These are phyloP conservation scores for Striga asiatica DNA, from an alignment of 257 asterid species.

Conservation along the genomic window DNA sequence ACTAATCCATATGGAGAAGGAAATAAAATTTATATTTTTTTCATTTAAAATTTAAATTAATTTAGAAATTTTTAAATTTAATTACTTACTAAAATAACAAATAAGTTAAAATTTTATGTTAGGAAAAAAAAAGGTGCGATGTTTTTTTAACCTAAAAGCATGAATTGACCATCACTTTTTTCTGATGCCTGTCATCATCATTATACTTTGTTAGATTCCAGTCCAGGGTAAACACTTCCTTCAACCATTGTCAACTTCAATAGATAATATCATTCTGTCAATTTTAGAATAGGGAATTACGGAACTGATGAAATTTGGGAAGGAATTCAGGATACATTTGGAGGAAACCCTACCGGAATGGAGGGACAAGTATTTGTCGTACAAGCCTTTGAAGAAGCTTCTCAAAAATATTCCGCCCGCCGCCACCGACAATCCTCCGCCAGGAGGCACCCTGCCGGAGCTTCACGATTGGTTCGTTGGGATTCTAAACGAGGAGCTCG, in stretches of 20 bases:
- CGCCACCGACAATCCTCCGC: conserved; percentile 20
- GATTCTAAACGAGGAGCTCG: conserved; percentile 65
- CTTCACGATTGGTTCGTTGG: conserved; percentile 65
- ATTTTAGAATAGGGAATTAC: not conserved
- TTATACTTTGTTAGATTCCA: too few species aligned
- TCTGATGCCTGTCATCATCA: too few species aligned
- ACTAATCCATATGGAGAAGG: too few species aligned
- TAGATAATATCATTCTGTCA: not conserved
- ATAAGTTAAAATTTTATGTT: too few species aligned
- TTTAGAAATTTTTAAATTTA: too few species aligned
- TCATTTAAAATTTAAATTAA: too few species aligned
- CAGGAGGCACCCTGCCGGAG: conserved; percentile 22
- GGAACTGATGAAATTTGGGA: conserved; percentile 75
- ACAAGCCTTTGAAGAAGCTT: conserved; percentile 73
- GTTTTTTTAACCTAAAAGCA: too few species aligned
- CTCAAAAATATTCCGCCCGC: conserved; percentile 48
- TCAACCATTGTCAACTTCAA: not conserved
- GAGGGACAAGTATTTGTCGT: conserved; percentile 84
- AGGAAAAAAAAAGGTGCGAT: too few species aligned
- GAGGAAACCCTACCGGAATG: conserved; percentile 88
- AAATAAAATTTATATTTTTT: too few species aligned
- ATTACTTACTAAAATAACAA: too few species aligned
- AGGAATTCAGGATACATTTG: conserved; percentile 65
- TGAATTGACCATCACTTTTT: too few species aligned
- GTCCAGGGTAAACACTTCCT: conserved; percentile 13